A percentile compares a stretch with the other conserved stretches of the same genome.
Evolutionary conservation across 257 asterid genomes (phyloP).

Genomic region (Schizonepeta tenuifolia): DNA sequence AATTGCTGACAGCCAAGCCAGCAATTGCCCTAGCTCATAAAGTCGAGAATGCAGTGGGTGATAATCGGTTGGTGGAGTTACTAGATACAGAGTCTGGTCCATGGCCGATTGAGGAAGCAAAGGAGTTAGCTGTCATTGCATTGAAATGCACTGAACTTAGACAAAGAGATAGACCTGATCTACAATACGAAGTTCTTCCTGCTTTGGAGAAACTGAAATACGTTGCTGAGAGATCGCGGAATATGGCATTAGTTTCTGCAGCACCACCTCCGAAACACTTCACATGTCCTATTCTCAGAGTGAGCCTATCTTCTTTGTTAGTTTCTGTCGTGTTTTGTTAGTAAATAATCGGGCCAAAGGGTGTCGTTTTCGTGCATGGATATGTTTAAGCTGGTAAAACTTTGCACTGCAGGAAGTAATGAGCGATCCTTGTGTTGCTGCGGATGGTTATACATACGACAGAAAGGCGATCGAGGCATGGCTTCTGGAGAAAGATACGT

Average conservation of each 20-base stretch:
- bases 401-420: constrained; percentile 66
- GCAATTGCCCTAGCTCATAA: constrained; percentile 63
- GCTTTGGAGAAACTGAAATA: constrained; percentile 63
- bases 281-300: constrained; percentile 81
- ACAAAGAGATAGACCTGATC: constrained; percentile 67
- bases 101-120: constrained; percentile 80
- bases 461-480: constrained; percentile 70
- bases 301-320: constrained; percentile 28
- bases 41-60: constrained; percentile 65
- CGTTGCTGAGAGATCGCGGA: constrained; percentile 48
- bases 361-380: not conserved
- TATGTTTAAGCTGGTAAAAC: not conserved
- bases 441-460: constrained; percentile 87
- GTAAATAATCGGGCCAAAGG: not conserved
- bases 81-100: constrained; percentile 64
- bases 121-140: constrained; percentile 56
- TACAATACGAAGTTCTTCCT: constrained; percentile 62
- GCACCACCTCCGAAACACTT: constrained; percentile 64
- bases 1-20: constrained; percentile 75
- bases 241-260: constrained; percentile 32
- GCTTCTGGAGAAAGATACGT: constrained; percentile 57
- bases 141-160: constrained; percentile 75
- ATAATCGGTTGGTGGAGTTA: constrained; percentile 41
- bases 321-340: not conserved
- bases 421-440: constrained; percentile 92